These are phyloP conservation scores for Plasmopara muralis DNA, from an alignment of 352 stramenopile species.

Conservation along the genomic window DNA sequence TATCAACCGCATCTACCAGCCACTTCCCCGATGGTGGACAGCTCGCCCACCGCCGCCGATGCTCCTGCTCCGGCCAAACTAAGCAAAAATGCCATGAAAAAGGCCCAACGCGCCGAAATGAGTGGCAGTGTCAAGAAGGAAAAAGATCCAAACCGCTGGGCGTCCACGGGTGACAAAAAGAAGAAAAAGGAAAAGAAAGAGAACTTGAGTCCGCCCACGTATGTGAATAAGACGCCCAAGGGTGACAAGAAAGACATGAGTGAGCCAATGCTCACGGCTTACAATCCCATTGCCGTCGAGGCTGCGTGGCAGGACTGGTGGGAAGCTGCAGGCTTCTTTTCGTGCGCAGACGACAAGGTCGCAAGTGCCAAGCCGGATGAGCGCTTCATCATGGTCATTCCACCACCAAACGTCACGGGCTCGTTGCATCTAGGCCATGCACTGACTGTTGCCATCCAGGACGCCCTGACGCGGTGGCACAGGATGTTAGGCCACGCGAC, in stretches of 20 bases:
- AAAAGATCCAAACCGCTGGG: constrained; percentile 91
- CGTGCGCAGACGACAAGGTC: constrained; percentile 85
- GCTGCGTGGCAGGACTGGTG: constrained; percentile 98
- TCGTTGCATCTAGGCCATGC: constrained; percentile 98
- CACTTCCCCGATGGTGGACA: constrained; percentile 20
- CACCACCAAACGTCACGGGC: constrained; percentile 79
- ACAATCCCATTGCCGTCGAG: constrained; percentile 96
- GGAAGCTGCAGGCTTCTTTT: constrained; percentile 95
- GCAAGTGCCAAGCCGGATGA: constrained; percentile 71
- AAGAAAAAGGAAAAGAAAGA: constrained; percentile 72
- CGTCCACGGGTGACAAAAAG: constrained; percentile 83
- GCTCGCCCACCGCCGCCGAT: constrained; percentile 4
- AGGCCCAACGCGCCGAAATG: constrained; percentile 85
- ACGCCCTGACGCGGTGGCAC: constrained; percentile 96
- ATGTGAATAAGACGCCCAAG: constrained; percentile 92
- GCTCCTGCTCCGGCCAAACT: constrained; percentile 53
- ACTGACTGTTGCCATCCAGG: constrained; percentile 96
- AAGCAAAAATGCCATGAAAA: constrained; percentile 96
- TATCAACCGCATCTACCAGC: constrained; percentile 12
- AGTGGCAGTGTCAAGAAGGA: constrained; percentile 85
- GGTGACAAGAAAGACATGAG: constrained; percentile 93
- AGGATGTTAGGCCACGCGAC: constrained; percentile 96
- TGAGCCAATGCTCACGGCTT: constrained; percentile 88
- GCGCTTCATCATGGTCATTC: constrained; percentile 97
- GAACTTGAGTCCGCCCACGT: constrained; percentile 32